These are phyloP conservation scores for Xerocomus cyaneibrunnescens DNA, from an alignment of 1,284 basidiomycete genomes.

Conservation along the genomic window DNA sequence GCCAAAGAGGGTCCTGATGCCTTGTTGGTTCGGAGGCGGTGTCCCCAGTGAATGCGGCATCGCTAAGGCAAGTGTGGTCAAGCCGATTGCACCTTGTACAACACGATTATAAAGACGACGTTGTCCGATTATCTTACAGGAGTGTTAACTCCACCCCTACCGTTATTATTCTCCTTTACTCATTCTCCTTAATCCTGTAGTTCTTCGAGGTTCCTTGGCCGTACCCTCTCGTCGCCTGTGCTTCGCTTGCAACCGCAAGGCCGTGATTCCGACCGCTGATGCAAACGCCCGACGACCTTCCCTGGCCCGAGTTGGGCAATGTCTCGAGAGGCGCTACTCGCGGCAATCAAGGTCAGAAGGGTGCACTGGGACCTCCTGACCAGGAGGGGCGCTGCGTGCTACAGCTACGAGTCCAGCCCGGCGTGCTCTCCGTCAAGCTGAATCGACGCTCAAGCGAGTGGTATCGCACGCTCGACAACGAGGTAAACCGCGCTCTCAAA, in stretches of 20 bases:
- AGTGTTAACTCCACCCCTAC: conserved; percentile 40
- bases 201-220: conserved; percentile 15
- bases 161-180: conserved; percentile 27
- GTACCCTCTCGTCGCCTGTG: conserved; percentile 13
- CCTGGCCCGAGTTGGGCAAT: conserved; percentile 80
- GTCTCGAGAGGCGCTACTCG: conserved; percentile 78
- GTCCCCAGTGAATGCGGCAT: conserved; percentile 36
- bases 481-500: conserved; percentile 75
- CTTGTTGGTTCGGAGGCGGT: conserved; percentile 32
- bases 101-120: conserved; percentile 38
- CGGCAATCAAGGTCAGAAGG: conserved; percentile 81
- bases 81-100: conserved; percentile 28
- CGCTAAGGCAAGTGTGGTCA: conserved; percentile 32
- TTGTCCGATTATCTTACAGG: conserved; percentile 35
- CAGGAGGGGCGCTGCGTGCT: conserved; percentile 66
- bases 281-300: conserved; percentile 67
- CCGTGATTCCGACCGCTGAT: conserved; percentile 42
- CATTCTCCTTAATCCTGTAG: conserved; percentile 18
- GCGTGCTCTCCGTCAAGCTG: conserved; percentile 68
- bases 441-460: conserved; percentile 75
- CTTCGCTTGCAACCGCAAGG: background rate
- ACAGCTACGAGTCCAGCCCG: conserved; percentile 76
- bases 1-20: conserved; percentile 33
- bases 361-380: conserved; percentile 65
- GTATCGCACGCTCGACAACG: conserved; percentile 71